These are phyloP conservation scores for Glycine soja DNA, from an alignment of 306 rosid species.

Conservation along the genomic window DNA sequence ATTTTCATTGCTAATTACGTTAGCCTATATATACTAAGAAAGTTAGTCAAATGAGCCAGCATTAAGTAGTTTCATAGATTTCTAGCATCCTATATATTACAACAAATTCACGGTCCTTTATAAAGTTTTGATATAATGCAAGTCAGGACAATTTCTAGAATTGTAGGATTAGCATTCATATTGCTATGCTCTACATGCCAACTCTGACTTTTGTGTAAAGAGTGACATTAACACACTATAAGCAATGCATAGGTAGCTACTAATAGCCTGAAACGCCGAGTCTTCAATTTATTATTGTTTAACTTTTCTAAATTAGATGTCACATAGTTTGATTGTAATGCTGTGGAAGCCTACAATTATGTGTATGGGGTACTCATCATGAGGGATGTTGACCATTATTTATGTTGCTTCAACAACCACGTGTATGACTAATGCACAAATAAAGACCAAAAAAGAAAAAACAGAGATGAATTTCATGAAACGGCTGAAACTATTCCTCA, in stretches of 20 bases:
- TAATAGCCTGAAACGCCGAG: neutral
- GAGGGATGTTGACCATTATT: slow-evolving; percentile 7
- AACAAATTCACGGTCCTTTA: neutral
- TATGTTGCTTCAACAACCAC: slow-evolving; percentile 20
- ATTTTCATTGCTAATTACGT: neutral
- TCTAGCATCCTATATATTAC: neutral
- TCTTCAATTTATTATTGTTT: slow-evolving; percentile 8
- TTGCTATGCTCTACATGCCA: slow-evolving; percentile 27
- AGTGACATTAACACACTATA: neutral
- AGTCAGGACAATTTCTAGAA: slow-evolving; percentile 19
- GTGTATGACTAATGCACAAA: neutral
- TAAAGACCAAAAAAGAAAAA: neutral
- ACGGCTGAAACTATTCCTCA: neutral
- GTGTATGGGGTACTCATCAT: neutral
- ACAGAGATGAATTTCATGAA: slow-evolving; percentile 26
- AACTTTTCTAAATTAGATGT: slow-evolving; percentile 10
- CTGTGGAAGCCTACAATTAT: slow-evolving; percentile 1
- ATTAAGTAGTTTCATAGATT: neutral
- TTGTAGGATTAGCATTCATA: slow-evolving; percentile 21
- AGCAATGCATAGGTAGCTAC: slow-evolving; percentile 13
- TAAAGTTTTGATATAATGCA: slow-evolving; percentile 10
- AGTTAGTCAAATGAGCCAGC: neutral
- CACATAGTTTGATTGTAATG: neutral
- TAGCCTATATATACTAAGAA: neutral
- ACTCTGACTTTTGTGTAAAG: slow-evolving; percentile 9